A percentile compares a stretch with the other conserved stretches of the same genome.
These are phyloP conservation scores for Scedosporium aurantiacum DNA, from an alignment of 2,329 filamentous ascomycete genomes.

Conservation along the genomic window DNA sequence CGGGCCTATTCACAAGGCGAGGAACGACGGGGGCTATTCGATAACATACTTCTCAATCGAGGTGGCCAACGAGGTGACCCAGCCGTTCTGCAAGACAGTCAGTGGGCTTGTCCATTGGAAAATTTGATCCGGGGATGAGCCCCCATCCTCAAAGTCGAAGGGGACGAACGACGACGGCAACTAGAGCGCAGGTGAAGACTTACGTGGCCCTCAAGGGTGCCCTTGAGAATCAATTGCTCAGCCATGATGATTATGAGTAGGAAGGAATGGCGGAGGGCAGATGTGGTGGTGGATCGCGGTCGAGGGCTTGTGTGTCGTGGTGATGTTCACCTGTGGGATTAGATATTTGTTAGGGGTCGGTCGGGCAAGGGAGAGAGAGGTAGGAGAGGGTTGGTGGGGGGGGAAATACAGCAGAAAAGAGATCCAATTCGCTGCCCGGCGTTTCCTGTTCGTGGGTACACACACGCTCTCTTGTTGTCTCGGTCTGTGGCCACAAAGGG, in stretches of 20 bases:
- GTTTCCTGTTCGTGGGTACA: neutral
- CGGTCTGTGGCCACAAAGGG: neutral
- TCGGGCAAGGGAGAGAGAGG: neutral
- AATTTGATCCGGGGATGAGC: constrained; percentile 10
- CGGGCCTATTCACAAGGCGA: neutral
- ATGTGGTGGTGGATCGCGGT: neutral
- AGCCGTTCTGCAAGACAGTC: constrained; percentile 57
- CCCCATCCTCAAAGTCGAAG: neutral
- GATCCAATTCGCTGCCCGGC: neutral
- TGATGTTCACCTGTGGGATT: constrained; percentile 2
- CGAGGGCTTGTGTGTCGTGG: neutral
- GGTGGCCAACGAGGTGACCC: constrained; percentile 97
- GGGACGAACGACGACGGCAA: neutral
- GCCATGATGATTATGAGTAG: constrained; percentile 44
- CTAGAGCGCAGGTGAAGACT: constrained; percentile 22
- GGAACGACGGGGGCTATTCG: constrained; percentile 13
- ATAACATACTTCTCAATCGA: constrained; percentile 88
- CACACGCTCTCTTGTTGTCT: neutral
- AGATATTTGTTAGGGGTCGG: constrained; percentile 2
- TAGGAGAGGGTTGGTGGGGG: neutral
- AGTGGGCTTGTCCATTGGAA: constrained; percentile 3
- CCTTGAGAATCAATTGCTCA: constrained; percentile 92
- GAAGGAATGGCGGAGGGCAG: constrained; percentile 2
- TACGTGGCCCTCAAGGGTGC: constrained; percentile 94
- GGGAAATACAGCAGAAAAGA: neutral